A percentile compares a stretch with the other conserved stretches of the same genome.
These are phyloP conservation scores for Metarhizium brunneum DNA, from an alignment of 2,329 filamentous ascomycete genomes.

Conservation along the genomic window DNA sequence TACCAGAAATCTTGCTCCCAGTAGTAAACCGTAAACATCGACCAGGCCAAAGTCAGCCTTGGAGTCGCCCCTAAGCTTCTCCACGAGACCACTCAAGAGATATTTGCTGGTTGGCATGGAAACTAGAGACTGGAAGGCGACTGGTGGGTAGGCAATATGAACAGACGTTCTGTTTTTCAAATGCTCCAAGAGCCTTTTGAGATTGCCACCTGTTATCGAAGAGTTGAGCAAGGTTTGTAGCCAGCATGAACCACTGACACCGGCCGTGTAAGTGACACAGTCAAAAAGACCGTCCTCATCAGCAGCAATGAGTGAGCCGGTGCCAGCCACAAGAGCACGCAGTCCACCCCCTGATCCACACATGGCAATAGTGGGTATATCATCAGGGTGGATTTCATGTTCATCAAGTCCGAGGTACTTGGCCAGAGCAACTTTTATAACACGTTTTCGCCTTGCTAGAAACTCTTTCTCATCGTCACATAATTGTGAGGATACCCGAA, in stretches of 20 bases:
- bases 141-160: slow-evolving; percentile 88
- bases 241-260: slow-evolving; percentile 95
- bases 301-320: slow-evolving; percentile 76
- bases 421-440: slow-evolving; percentile 66
- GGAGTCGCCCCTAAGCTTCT: slow-evolving; percentile 72
- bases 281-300: slow-evolving; percentile 86
- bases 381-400: slow-evolving; percentile 78
- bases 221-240: slow-evolving; percentile 74
- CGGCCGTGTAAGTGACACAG: slow-evolving; percentile 89
- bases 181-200: slow-evolving; percentile 68
- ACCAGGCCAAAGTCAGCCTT: slow-evolving; percentile 77
- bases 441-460: slow-evolving; percentile 54
- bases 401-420: slow-evolving; percentile 73
- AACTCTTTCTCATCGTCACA: slow-evolving; percentile 79
- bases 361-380: slow-evolving; percentile 87
- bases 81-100: slow-evolving; percentile 77
- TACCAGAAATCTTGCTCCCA: slow-evolving; percentile 77
- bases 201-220: slow-evolving; percentile 59
- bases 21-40: slow-evolving; percentile 80
- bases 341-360: slow-evolving; percentile 90
- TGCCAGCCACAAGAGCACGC: slow-evolving; percentile 80
- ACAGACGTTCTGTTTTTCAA: slow-evolving; percentile 75
- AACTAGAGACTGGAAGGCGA: slow-evolving; percentile 71
- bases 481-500: slow-evolving; percentile 72
- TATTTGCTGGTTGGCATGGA: slow-evolving; percentile 89